Conservation (phyloP, 345 rosid species). For the Eutrema heterophyllum region DNA sequence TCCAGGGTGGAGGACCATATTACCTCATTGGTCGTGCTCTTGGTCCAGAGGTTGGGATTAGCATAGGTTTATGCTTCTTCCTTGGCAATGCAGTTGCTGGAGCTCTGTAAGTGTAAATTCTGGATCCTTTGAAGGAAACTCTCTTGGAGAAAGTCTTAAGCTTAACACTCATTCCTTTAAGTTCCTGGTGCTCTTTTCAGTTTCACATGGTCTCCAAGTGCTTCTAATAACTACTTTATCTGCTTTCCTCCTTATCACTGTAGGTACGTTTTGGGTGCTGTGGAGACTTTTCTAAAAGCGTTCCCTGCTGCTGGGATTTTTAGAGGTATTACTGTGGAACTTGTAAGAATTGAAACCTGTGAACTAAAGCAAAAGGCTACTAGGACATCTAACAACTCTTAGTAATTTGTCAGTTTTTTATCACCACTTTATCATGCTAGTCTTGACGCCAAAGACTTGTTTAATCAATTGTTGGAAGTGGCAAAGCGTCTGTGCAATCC, state of each 20-base stretch:
- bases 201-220: constrained; percentile 17
- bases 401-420: not conserved
- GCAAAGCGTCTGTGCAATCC: not conserved
- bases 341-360: constrained; percentile 14
- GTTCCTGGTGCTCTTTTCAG: constrained; percentile 20
- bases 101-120: constrained; percentile 77
- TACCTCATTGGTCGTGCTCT: constrained; percentile 99
- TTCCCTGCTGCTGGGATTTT: constrained; percentile 97
- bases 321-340: constrained; percentile 49
- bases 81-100: constrained; percentile 99
- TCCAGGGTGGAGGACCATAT: constrained; percentile 90
- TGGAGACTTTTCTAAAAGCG: constrained; percentile 95
- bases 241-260: constrained; percentile 10
- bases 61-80: constrained; percentile 98
- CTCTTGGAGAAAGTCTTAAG: constrained; percentile 5
- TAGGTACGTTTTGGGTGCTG: constrained; percentile 99
- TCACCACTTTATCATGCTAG: not conserved
- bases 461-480: constrained; percentile 24
- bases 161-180: constrained; percentile 1
- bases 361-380: constrained; percentile 5
- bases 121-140: constrained; percentile 20
- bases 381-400: not conserved
- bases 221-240: constrained; percentile 1
- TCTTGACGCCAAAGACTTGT: constrained; percentile 8
- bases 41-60: constrained; percentile 99